Evolutionary conservation across 1,284 basidiomycete genomes (phyloP).

Genomic region (Flammula alnicola): DNA sequence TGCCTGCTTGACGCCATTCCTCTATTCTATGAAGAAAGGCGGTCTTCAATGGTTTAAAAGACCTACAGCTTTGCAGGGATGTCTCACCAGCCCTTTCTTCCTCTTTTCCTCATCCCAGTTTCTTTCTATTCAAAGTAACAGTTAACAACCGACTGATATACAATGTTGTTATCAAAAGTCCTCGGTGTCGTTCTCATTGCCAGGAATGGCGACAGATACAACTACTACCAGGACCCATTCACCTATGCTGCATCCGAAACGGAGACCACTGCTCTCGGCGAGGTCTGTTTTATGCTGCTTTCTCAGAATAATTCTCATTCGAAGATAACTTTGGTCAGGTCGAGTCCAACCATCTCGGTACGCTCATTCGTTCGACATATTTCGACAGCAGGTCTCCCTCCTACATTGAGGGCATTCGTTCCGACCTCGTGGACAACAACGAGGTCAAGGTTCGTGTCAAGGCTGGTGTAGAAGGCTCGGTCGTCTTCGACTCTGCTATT

Average conservation of each 20-base stretch:
- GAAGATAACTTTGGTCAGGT: constrained; percentile 41
- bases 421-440: constrained; percentile 70
- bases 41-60: constrained; percentile 20
- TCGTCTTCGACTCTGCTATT: constrained; percentile 83
- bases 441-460: constrained; percentile 80
- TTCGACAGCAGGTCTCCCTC: constrained; percentile 64
- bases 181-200: constrained; percentile 83
- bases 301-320: not conserved
- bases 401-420: constrained; percentile 68
- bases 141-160: constrained; percentile 14
- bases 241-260: constrained; percentile 75
- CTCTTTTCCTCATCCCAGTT: constrained; percentile 19
- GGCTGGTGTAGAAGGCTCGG: constrained; percentile 81
- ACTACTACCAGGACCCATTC: constrained; percentile 71
- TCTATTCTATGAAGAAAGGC: constrained; percentile 14
- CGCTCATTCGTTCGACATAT: constrained; percentile 71
- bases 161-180: constrained; percentile 64
- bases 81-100: constrained; percentile 13
- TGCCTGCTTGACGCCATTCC: constrained; percentile 21
- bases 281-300: constrained; percentile 47
- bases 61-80: constrained; percentile 14
- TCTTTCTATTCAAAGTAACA: constrained; percentile 21
- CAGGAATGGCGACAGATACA: constrained; percentile 82
- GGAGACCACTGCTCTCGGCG: constrained; percentile 83
- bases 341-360: constrained; percentile 76